phyloP scores from a whole-genome alignment of 2,329 filamentous ascomycete genomes.

The Diplodia seriata region DNA sequence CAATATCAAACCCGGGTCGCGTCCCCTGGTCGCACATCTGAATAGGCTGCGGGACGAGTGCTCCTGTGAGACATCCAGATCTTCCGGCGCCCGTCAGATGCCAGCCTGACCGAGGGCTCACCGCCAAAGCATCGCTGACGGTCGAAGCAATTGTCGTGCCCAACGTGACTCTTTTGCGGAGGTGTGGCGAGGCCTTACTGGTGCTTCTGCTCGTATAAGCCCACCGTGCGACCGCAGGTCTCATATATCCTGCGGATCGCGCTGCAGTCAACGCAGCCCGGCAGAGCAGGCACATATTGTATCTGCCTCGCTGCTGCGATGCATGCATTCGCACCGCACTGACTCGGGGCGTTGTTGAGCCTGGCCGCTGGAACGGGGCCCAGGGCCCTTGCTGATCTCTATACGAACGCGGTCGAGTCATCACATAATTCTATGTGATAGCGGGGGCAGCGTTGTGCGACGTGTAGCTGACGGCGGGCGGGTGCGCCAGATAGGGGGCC shows the following conservation, averaged over 20 bases:
- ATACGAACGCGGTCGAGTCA: conserved; percentile 28
- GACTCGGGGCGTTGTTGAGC: conserved; percentile 26
- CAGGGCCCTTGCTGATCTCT: conserved; percentile 29
- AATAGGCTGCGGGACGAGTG: conserved; percentile 24
- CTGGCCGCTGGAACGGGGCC: conserved; percentile 17
- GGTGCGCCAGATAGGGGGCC: conserved; percentile 18
- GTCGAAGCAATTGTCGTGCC: conserved; percentile 9
- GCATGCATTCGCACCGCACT: neutral
- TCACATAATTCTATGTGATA: conserved; percentile 29
- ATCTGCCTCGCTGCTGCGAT: conserved; percentile 2
- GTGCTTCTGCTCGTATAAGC: conserved; percentile 30
- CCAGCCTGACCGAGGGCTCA: conserved; percentile 25
- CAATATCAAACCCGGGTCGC: conserved; percentile 30
- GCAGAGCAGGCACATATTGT: conserved; percentile 12
- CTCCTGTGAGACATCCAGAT: conserved; percentile 31
- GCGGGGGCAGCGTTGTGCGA: conserved; percentile 26
- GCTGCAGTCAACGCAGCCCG: conserved; percentile 11
- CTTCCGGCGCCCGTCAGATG: conserved; percentile 30
- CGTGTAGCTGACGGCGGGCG: conserved; percentile 9
- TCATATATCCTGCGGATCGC: conserved; percentile 28
- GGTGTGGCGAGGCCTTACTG: conserved; percentile 29
- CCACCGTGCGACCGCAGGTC: conserved; percentile 22
- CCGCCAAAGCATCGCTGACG: conserved; percentile 28
- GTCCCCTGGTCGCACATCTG: conserved; percentile 29
- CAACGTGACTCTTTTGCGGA: conserved; percentile 28